Conservation (phyloP, 345 rosid species). For the Euphorbia tirucalli region DNA sequence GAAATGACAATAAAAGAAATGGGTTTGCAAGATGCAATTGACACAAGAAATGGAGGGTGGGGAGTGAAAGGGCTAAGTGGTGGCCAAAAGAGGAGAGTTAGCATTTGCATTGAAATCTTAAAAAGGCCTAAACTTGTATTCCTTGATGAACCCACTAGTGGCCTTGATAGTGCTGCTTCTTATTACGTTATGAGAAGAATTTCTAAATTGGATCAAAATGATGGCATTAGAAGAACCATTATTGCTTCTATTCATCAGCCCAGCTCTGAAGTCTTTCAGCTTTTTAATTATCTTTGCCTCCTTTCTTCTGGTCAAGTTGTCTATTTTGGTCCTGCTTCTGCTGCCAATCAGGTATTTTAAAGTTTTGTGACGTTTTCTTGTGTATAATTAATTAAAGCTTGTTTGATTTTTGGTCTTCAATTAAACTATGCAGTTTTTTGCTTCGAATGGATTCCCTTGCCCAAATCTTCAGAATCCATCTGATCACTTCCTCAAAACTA, state of each 20-base stretch:
- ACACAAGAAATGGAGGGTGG: slow-evolving; percentile 31
- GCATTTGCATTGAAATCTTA: slow-evolving; percentile 28
- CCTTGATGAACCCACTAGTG: slow-evolving; percentile 30
- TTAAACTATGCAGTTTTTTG: slow-evolving; percentile 43
- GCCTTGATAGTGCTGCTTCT: slow-evolving; percentile 31
- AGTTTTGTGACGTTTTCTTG: too few species aligned
- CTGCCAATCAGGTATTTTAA: slow-evolving; percentile 21
- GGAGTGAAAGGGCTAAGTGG: slow-evolving; percentile 24
- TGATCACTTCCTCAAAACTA: slow-evolving; percentile 51
- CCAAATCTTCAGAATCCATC: slow-evolving; percentile 42
- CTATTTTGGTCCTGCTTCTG: too few species aligned
- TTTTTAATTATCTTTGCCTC: slow-evolving; percentile 24
- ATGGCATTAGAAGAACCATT: slow-evolving; percentile 19
- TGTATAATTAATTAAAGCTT: neutral
- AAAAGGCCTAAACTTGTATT: slow-evolving; percentile 23
- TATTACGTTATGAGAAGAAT: slow-evolving; percentile 20
- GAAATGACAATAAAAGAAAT: too few species aligned
- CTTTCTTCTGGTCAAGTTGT: slow-evolving; percentile 27
- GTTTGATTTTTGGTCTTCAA: neutral
- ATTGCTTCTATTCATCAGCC: slow-evolving; percentile 33
- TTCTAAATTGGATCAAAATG: slow-evolving; percentile 8
- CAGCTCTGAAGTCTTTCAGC: slow-evolving; percentile 23
- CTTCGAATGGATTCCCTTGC: slow-evolving; percentile 49
- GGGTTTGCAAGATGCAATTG: slow-evolving; percentile 16
- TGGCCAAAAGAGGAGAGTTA: too few species aligned